These are phyloP conservation scores for Capsella rubella DNA, from an alignment of 441 rosid species.

Conservation along the genomic window DNA sequence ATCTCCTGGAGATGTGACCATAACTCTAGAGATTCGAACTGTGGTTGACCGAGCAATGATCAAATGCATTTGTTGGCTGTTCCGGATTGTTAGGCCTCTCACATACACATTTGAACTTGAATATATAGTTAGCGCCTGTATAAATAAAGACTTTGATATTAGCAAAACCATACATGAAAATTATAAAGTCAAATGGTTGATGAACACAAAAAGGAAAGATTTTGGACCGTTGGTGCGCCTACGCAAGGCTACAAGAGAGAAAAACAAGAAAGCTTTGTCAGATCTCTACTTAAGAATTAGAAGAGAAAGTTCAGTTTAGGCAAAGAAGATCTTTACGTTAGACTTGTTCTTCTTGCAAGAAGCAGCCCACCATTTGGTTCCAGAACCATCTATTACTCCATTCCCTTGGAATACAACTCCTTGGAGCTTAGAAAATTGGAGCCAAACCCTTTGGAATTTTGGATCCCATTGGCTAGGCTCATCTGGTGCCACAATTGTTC, in stretches of 20 bases:
- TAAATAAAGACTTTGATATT: background rate
- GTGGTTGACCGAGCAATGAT: slow-evolving; percentile 72
- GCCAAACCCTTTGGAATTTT: slow-evolving; percentile 69
- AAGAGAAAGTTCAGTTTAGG: background rate
- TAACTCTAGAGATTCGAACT: slow-evolving; percentile 67
- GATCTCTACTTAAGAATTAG: background rate
- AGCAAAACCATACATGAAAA: slow-evolving; percentile 38
- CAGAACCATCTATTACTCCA: slow-evolving; percentile 96
- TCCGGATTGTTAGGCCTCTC: slow-evolving; percentile 79
- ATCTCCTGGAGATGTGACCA: slow-evolving; percentile 83
- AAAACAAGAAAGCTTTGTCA: slow-evolving; percentile 42
- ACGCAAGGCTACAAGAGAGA: slow-evolving; percentile 80
- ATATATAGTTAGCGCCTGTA: slow-evolving; percentile 90
- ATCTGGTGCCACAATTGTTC: slow-evolving; percentile 84
- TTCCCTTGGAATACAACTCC: slow-evolving; percentile 81
- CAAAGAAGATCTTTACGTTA: slow-evolving; percentile 55
- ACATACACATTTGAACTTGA: slow-evolving; percentile 81
- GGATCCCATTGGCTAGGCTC: slow-evolving; percentile 91
- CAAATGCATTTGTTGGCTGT: slow-evolving; percentile 97
- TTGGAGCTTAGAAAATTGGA: slow-evolving; percentile 77
- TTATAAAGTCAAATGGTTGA: background rate
- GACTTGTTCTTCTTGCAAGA: slow-evolving; percentile 96
- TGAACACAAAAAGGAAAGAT: slow-evolving; percentile 29
- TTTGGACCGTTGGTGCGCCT: slow-evolving; percentile 86
- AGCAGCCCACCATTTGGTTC: slow-evolving; percentile 94